Evolutionary conservation across 2,329 filamentous ascomycete genomes (phyloP).

Genomic region (Sporothrix inflata): DNA sequence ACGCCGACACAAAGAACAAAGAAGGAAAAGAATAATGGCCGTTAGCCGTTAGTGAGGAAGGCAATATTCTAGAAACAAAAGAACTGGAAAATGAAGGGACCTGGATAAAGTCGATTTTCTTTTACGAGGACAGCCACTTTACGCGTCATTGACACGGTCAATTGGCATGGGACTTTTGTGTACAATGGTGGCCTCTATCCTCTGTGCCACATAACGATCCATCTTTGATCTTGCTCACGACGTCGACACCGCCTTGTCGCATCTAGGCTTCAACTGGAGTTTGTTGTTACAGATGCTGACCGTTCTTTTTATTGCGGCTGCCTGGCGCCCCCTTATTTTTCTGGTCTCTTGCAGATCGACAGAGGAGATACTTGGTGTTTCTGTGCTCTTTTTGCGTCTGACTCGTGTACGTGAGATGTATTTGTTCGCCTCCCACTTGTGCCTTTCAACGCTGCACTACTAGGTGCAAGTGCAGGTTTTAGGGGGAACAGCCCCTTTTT

Average conservation of each 20-base stretch:
- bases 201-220: not conserved
- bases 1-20: not conserved
- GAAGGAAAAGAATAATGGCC: not conserved
- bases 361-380: not conserved
- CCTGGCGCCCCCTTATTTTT: not conserved
- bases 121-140: not conserved
- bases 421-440: not conserved
- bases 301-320: not conserved
- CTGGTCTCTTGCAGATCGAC: not conserved
- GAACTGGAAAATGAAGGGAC: conserved; percentile 6
- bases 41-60: not conserved
- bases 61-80: conserved; percentile 9
- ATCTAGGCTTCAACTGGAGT: not conserved
- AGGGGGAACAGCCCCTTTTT: not conserved
- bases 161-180: not conserved
- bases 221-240: too few relatives aligned
- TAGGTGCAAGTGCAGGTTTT: not conserved
- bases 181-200: not conserved
- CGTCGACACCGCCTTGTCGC: not conserved
- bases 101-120: conserved; percentile 8
- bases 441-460: not conserved
- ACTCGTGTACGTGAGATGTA: not conserved
- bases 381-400: not conserved
- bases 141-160: not conserved
- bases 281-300: too few relatives aligned